Percentiles rank a stretch among this genome's conserved stretches.
Evolutionary conservation across 2,329 filamentous ascomycete genomes (phyloP).

Genomic region (Stylonectria norvegica): DNA sequence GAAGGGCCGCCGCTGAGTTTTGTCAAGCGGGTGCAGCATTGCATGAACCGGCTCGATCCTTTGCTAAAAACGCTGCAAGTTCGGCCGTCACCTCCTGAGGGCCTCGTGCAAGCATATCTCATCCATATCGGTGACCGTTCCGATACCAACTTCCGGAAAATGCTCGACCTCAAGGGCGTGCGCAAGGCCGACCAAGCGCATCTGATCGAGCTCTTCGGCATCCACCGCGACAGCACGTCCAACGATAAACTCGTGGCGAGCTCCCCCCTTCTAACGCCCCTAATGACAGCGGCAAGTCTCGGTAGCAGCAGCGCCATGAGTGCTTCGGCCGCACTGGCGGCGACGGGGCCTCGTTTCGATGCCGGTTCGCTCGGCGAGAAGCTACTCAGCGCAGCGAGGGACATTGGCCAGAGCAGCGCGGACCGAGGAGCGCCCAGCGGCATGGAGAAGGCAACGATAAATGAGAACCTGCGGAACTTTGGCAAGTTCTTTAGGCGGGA

Average conservation of each 20-base stretch:
- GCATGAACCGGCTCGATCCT: constrained; percentile 83
- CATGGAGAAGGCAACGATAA: constrained; percentile 66
- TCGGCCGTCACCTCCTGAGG: constrained; percentile 84
- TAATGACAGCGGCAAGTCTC: constrained; percentile 49
- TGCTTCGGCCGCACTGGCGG: constrained; percentile 41
- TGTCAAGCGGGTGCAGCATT: constrained; percentile 78
- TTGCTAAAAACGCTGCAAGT: constrained; percentile 97
- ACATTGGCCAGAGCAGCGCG: constrained; percentile 63
- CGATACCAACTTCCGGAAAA: constrained; percentile 92
- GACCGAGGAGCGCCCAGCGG: constrained; percentile 36
- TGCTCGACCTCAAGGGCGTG: constrained; percentile 93
- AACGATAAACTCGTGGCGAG: constrained; percentile 68
- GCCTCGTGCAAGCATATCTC: constrained; percentile 92
- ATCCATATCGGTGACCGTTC: constrained; percentile 94
- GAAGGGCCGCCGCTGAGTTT: constrained; percentile 57
- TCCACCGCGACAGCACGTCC: constrained; percentile 72
- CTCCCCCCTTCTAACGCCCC: constrained; percentile 67
- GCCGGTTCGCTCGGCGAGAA: constrained; percentile 80
- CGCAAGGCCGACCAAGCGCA: constrained; percentile 77
- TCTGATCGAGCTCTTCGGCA: constrained; percentile 78
- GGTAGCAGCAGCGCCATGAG: constrained; percentile 38
- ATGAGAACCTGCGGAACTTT: constrained; percentile 92
- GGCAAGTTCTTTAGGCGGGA: constrained; percentile 94
- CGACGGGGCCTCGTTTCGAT: constrained; percentile 63
- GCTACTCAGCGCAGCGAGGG: constrained; percentile 80